These are phyloP conservation scores for Alternaria incomplexa DNA, from an alignment of 2,329 filamentous ascomycete genomes.

Conservation along the genomic window DNA sequence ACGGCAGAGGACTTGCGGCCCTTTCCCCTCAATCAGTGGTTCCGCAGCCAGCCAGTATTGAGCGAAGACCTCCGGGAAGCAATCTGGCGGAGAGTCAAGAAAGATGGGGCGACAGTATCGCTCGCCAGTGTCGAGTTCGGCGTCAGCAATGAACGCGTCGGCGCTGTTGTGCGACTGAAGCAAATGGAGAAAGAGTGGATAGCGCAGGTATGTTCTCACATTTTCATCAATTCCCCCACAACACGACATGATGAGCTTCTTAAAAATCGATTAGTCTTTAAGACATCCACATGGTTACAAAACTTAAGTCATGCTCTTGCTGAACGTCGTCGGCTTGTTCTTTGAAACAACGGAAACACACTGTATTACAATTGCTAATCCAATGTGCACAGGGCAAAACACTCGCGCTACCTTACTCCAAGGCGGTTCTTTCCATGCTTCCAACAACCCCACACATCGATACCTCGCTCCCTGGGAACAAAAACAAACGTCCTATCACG, in stretches of 20 bases:
- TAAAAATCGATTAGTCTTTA: constrained; percentile 98
- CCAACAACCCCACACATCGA: constrained; percentile 63
- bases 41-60: constrained; percentile 74
- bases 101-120: constrained; percentile 69
- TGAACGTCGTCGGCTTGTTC: constrained; percentile 55
- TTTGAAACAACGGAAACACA: not conserved
- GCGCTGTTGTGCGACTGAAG: constrained; percentile 83
- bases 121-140: constrained; percentile 77
- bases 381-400: constrained; percentile 68
- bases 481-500: constrained; percentile 45
- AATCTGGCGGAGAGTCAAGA: constrained; percentile 73
- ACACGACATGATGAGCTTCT: constrained; percentile 68
- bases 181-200: constrained; percentile 82
- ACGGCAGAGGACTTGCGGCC: constrained; percentile 55
- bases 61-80: constrained; percentile 74
- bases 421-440: constrained; percentile 79
- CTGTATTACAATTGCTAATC: constrained; percentile 17
- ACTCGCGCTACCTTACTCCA: constrained; percentile 76
- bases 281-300: constrained; percentile 93
- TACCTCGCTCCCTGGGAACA: constrained; percentile 31
- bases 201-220: constrained; percentile 68
- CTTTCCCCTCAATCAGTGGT: constrained; percentile 76
- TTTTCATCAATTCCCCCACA: not conserved
- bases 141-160: constrained; percentile 83
- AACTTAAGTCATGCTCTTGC: constrained; percentile 73